Conservation (phyloP, 345 rosid genomes). For the Mercurialis annua region DNA sequence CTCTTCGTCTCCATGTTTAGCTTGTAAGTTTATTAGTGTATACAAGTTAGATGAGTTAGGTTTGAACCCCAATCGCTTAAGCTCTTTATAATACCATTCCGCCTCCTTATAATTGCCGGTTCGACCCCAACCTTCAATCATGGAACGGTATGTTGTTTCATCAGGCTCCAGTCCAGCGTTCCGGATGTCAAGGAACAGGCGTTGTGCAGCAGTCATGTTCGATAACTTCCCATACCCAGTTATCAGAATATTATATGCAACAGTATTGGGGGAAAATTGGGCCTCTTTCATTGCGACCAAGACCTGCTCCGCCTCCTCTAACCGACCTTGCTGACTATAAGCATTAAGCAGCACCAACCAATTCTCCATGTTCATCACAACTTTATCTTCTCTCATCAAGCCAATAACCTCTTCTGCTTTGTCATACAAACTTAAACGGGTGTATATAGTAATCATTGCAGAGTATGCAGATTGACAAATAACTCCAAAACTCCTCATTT, state of each 20-base stretch:
- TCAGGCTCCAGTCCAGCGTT: slow-evolving; percentile 63
- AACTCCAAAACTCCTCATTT: slow-evolving; percentile 60
- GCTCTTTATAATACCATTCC: slow-evolving; percentile 52
- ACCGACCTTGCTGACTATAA: slow-evolving; percentile 75
- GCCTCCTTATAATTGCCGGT: slow-evolving; percentile 48
- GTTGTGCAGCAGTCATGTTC: slow-evolving; percentile 64
- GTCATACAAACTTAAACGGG: slow-evolving; percentile 60
- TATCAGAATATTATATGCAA: slow-evolving; percentile 74
- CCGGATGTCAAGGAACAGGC: slow-evolving; percentile 38
- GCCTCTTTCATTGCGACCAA: slow-evolving; percentile 54
- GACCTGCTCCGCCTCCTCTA: slow-evolving; percentile 62
- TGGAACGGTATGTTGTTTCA: slow-evolving; percentile 80
- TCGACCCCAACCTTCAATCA: slow-evolving; percentile 98
- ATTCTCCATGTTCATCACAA: slow-evolving; percentile 57
- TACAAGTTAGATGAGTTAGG: slow-evolving; percentile 78
- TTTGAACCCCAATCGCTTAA: slow-evolving; percentile 59
- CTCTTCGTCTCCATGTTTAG: slow-evolving; percentile 58
- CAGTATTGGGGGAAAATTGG: slow-evolving; percentile 50
- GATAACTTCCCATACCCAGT: slow-evolving; percentile 82
- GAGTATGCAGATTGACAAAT: slow-evolving; percentile 86
- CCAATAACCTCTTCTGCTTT: slow-evolving; percentile 72
- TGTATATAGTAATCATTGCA: slow-evolving; percentile 78
- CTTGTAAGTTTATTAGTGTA: slow-evolving; percentile 74
- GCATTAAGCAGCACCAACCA: slow-evolving; percentile 86
- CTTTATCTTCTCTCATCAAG: slow-evolving; percentile 53